Conservation (phyloP, 2,329 filamentous ascomycete species). For the Cladorrhinum sp. region DNA sequence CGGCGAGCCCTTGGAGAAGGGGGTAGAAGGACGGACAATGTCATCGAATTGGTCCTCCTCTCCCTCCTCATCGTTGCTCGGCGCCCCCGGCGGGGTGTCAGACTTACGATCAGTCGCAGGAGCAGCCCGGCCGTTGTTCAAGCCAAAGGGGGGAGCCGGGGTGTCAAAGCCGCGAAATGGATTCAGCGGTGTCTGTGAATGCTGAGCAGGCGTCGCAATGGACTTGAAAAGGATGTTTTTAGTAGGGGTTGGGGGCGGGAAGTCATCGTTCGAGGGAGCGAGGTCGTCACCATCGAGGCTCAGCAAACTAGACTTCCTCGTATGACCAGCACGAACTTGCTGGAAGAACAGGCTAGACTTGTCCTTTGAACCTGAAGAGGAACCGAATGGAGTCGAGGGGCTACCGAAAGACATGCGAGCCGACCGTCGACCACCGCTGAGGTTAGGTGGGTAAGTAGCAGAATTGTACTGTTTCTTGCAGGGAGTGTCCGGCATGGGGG, state of each 20-base stretch:
- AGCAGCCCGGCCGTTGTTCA: slow-evolving; percentile 12
- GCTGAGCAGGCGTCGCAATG: slow-evolving; percentile 23
- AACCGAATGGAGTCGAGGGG: slow-evolving; percentile 78
- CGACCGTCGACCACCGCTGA: slow-evolving; percentile 57
- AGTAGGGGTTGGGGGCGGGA: slow-evolving; percentile 92
- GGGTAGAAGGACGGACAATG: slow-evolving; percentile 18
- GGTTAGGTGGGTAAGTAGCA: slow-evolving; percentile 60
- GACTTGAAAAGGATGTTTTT: slow-evolving; percentile 58
- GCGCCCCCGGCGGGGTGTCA: slow-evolving; percentile 7
- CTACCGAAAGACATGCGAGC: slow-evolving; percentile 71
- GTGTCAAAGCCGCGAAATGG: slow-evolving; percentile 19
- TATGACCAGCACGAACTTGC: slow-evolving; percentile 48
- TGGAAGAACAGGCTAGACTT: slow-evolving; percentile 69
- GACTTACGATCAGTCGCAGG: slow-evolving; percentile 12
- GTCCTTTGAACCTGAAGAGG: slow-evolving; percentile 39
- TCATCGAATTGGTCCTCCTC: slow-evolving; percentile 23
- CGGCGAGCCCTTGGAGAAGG: slow-evolving; percentile 16
- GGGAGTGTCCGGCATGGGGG: slow-evolving; percentile 86
- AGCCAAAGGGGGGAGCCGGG: slow-evolving; percentile 18
- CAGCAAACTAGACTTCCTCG: slow-evolving; percentile 66
- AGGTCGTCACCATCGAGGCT: slow-evolving; percentile 72
- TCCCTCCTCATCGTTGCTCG: slow-evolving; percentile 10
- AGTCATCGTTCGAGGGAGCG: slow-evolving; percentile 56
- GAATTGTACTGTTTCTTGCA: slow-evolving; percentile 84
- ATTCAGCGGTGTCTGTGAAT: slow-evolving; percentile 16